Conservation (phyloP, 2,329 filamentous ascomycete species). For the Aspergillus eucalypticola region DNA sequence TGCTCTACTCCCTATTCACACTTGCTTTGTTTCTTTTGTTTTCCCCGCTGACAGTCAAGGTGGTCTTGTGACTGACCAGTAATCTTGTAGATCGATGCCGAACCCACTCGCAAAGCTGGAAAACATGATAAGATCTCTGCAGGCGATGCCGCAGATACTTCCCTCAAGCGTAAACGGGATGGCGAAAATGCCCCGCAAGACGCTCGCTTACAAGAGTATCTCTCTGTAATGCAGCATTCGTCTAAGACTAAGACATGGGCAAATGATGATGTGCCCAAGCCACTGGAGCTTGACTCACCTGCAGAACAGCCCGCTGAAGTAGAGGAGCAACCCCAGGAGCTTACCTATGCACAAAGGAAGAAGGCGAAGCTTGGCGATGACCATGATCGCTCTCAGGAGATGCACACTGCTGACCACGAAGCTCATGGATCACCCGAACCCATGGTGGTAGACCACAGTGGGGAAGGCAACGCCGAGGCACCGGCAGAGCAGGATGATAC, state of each 20-base stretch:
- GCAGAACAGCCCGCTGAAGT: slow-evolving; percentile 24
- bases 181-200: slow-evolving; percentile 66
- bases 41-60: slow-evolving; percentile 35
- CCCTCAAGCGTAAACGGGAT: slow-evolving; percentile 44
- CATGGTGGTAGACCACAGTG: slow-evolving; percentile 28
- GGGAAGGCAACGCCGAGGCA: slow-evolving; percentile 18
- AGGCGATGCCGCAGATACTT: slow-evolving; percentile 27
- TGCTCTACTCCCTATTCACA: slow-evolving; percentile 14
- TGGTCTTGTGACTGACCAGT: slow-evolving; percentile 44
- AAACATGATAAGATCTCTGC: slow-evolving; percentile 26
- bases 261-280: slow-evolving; percentile 47
- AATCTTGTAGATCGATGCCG: slow-evolving; percentile 43
- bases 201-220: slow-evolving; percentile 80
- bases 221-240: slow-evolving; percentile 74
- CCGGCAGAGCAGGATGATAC: slow-evolving; percentile 21
- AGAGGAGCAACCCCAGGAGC: slow-evolving; percentile 27
- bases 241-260: slow-evolving; percentile 66
- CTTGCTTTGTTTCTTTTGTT: slow-evolving; percentile 14
- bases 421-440: slow-evolving; percentile 22
- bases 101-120: slow-evolving; percentile 29
- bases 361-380: slow-evolving; percentile 52
- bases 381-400: slow-evolving; percentile 58
- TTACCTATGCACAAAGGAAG: slow-evolving; percentile 46
- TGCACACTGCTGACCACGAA: slow-evolving; percentile 2
- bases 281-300: slow-evolving; percentile 21